phyloP scores from a whole-genome alignment of 2,329 filamentous ascomycete genomes.

The Verticillium longisporum region DNA sequence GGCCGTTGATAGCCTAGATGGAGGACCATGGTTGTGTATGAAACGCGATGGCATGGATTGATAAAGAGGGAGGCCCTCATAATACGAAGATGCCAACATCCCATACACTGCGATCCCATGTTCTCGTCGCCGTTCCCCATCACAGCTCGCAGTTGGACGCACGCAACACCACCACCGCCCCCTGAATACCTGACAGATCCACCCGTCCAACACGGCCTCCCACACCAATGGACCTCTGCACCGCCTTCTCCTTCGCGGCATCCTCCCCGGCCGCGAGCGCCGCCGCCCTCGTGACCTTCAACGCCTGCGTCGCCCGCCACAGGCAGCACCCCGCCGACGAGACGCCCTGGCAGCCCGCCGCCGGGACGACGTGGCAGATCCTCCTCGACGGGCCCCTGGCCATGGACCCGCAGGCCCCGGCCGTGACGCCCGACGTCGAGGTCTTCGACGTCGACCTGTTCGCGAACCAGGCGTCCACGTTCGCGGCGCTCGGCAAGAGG shows the following conservation, averaged over 20 bases:
- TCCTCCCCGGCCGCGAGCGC: not conserved
- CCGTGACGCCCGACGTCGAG: conserved; percentile 36
- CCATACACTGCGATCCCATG: too few relatives aligned
- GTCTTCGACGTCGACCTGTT: conserved; percentile 46
- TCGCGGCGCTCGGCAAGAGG: conserved; percentile 49
- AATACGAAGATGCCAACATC: too few relatives aligned
- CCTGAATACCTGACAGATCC: too few relatives aligned
- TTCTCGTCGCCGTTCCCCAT: too few relatives aligned
- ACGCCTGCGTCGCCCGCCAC: not conserved
- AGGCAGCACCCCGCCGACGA: not conserved
- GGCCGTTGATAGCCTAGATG: not conserved
- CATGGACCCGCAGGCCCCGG: conserved; percentile 30
- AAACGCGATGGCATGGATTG: too few relatives aligned
- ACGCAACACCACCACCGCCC: too few relatives aligned
- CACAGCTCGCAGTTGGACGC: too few relatives aligned
- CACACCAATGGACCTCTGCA: not conserved
- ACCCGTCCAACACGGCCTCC: too few relatives aligned
- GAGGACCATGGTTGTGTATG: too few relatives aligned
- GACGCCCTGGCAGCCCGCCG: conserved; percentile 42
- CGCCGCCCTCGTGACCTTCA: not conserved
- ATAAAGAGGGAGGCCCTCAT: too few relatives aligned
- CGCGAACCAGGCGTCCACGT: conserved; percentile 35
- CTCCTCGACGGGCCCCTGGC: conserved; percentile 38
- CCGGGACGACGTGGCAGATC: conserved; percentile 55
- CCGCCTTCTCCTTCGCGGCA: not conserved